Percentiles rank a stretch among this genome's conserved stretches.
These are phyloP conservation scores for rapeseed (Brassica napus) DNA, from an alignment of 345 rosid genomes.

Conservation along the genomic window Da-Ae NC_063446.1:5356501-5357000, in stretches of 20 bases:
- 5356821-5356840: conserved; percentile 73
- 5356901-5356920: conserved; percentile 9
- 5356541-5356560: conserved; percentile 94
- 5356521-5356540: conserved; percentile 80
- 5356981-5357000: not conserved
- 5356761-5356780: conserved; percentile 7
- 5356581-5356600: conserved; percentile 1
- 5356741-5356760: conserved; percentile 34
- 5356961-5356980: not conserved
- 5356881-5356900: not conserved
- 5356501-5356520: conserved; percentile 98
- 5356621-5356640: conserved; percentile 98
- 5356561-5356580: not conserved
- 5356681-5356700: conserved; percentile 59
- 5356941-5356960: conserved; percentile 21
- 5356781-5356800: conserved; percentile 95
- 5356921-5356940: conserved; percentile 37
- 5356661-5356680: conserved; percentile 96
- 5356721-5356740: not conserved
- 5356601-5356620: conserved; percentile 37
- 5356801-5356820: conserved; percentile 95
- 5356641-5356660: conserved; percentile 87
- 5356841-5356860: conserved; percentile 31
- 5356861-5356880: not conserved
- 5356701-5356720: conserved; percentile 1